A percentile compares a stretch with the other conserved stretches of the same genome.
Conservation (phyloP, 306 rosid species). For the Vigna angularis region DNA sequence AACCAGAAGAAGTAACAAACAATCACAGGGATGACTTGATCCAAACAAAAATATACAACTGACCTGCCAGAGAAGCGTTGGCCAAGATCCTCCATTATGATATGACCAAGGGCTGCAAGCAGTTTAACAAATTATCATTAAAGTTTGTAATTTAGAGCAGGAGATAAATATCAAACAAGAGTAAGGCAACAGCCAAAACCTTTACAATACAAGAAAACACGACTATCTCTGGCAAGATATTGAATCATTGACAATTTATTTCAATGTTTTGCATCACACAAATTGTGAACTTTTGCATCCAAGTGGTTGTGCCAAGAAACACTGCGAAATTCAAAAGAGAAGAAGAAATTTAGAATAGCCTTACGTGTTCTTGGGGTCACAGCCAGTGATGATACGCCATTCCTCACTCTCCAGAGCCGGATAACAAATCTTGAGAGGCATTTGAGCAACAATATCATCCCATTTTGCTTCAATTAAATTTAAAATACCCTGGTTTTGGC, state of each 20-base stretch:
- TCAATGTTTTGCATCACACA: not conserved
- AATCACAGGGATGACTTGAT: slow-evolving; percentile 16
- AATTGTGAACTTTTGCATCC: not conserved
- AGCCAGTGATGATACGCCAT: slow-evolving; percentile 91
- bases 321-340: not conserved
- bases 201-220: slow-evolving; percentile 1
- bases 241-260: slow-evolving; percentile 31
- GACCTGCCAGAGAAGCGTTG: slow-evolving; percentile 94
- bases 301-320: slow-evolving; percentile 22
- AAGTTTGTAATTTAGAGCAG: not conserved
- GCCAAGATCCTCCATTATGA: slow-evolving; percentile 98
- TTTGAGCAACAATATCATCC: slow-evolving; percentile 86
- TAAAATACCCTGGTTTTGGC: slow-evolving; percentile 74
- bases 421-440: slow-evolving; percentile 94
- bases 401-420: slow-evolving; percentile 88
- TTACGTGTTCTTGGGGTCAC: slow-evolving; percentile 97
- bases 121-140: slow-evolving; percentile 33
- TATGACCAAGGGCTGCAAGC: slow-evolving; percentile 91
- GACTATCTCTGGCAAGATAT: not conserved
- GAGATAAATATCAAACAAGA: slow-evolving; percentile 9
- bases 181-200: slow-evolving; percentile 17
- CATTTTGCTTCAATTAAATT: slow-evolving; percentile 85
- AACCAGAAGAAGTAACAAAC: not conserved
- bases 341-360: slow-evolving; percentile 29
- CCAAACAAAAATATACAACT: slow-evolving; percentile 35